These are phyloP conservation scores for Hippophae tibetana DNA, from an alignment of 306 rosid genomes.

Conservation along the genomic window DNA sequence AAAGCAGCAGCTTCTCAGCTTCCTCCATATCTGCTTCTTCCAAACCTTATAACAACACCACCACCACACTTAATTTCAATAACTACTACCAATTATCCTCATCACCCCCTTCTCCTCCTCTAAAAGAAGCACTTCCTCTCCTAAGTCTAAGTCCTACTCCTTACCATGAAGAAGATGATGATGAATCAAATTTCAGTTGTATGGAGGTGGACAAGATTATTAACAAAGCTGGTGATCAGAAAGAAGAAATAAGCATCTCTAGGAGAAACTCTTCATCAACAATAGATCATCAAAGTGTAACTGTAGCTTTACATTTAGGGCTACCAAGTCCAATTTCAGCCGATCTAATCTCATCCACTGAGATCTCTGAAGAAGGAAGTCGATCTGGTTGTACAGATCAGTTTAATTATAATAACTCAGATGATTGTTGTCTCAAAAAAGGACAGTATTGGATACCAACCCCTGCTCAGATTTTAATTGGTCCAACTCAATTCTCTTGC, in stretches of 20 bases:
- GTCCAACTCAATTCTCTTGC: conserved; percentile 90
- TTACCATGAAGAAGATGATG: conserved; percentile 23
- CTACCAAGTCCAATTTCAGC: conserved; percentile 45
- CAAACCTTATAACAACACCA: conserved; percentile 16
- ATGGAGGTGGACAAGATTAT: conserved; percentile 15
- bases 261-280: conserved; percentile 8
- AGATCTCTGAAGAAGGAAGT: conserved; percentile 43
- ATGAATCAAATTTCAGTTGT: conserved; percentile 22
- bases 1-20: conserved; percentile 20
- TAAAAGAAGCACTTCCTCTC: conserved; percentile 62
- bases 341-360: conserved; percentile 43
- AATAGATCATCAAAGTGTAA: conserved; percentile 29
- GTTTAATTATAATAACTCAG: conserved; percentile 23
- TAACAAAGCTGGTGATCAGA: conserved; percentile 15
- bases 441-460: conserved; percentile 98
- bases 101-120: conserved; percentile 47
- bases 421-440: conserved; percentile 24
- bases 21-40: conserved; percentile 26
- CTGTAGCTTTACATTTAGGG: conserved; percentile 87
- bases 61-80: conserved; percentile 14
- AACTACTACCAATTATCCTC: conserved; percentile 1
- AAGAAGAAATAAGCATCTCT: conserved; percentile 14
- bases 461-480: conserved; percentile 81
- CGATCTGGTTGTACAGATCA: conserved; percentile 20
- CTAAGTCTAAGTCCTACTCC: conserved; percentile 49